Evolutionary conservation across 2,329 filamentous ascomycete species (phyloP).

Genomic region (Acrocalymma vagum): DNA sequence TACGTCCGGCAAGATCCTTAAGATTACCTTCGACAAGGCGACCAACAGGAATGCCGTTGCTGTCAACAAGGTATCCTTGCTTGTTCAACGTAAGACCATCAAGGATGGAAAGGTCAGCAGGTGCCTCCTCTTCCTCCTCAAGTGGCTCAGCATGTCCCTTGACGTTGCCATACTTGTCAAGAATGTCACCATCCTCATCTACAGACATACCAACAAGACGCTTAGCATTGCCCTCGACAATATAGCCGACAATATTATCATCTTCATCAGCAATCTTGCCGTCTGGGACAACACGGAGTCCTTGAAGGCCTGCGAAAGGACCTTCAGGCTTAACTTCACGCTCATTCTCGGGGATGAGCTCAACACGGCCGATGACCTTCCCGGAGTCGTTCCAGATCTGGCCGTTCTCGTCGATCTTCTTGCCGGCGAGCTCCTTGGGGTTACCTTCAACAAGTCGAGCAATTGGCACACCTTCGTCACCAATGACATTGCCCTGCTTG

Average conservation of each 20-base stretch:
- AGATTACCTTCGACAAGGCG: conserved; percentile 65
- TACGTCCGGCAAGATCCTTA: conserved; percentile 64
- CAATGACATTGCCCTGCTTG: conserved; percentile 61
- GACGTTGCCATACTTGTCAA: conserved; percentile 69
- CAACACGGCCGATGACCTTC: conserved; percentile 72
- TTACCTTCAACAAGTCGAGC: conserved; percentile 75
- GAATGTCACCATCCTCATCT: conserved; percentile 69
- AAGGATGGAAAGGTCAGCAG: conserved; percentile 61
- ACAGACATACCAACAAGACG: conserved; percentile 67
- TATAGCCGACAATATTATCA: conserved; percentile 60
- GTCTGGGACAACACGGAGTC: conserved; percentile 56
- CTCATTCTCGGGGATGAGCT: conserved; percentile 74
- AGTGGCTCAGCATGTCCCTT: conserved; percentile 68
- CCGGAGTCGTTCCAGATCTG: conserved; percentile 78
- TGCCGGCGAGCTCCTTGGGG: conserved; percentile 68
- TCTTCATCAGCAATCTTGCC: conserved; percentile 61
- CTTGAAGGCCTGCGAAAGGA: conserved; percentile 59
- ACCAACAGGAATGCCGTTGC: conserved; percentile 63
- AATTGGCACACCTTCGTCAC: conserved; percentile 59
- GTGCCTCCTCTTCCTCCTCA: conserved; percentile 52
- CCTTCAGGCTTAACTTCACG: conserved; percentile 60
- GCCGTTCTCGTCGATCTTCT: conserved; percentile 76
- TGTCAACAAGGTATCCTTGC: conserved; percentile 64
- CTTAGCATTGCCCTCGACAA: conserved; percentile 67
- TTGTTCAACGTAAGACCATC: conserved; percentile 66